Conservation (phyloP, 1,284 basidiomycete genomes). For the Leucoagaricus sp. region DNA sequence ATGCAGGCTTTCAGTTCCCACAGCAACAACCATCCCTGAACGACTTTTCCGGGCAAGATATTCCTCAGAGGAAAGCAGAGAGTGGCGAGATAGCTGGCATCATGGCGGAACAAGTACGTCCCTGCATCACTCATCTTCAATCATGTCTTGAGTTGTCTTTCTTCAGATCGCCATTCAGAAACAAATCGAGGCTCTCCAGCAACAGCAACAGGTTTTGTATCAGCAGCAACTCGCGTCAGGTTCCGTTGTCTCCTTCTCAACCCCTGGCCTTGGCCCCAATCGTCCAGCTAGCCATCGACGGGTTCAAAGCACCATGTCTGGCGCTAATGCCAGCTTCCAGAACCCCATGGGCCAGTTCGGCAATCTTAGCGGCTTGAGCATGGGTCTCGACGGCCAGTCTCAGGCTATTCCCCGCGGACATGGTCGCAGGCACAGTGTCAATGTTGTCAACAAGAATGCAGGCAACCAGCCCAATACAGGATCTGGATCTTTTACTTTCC, state of each 20-base stretch:
- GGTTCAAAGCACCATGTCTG: constrained; percentile 81
- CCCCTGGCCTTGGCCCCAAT: constrained; percentile 67
- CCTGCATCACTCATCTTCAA: not conserved
- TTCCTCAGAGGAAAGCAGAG: constrained; percentile 56
- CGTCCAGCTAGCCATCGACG: constrained; percentile 79
- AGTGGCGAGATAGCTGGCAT: constrained; percentile 81
- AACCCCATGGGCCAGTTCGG: constrained; percentile 72
- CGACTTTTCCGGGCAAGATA: constrained; percentile 41
- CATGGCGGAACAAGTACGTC: constrained; percentile 85
- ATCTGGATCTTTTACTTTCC: constrained; percentile 52
- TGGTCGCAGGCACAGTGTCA: constrained; percentile 92
- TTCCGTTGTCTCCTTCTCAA: constrained; percentile 71
- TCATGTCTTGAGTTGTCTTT: constrained; percentile 12
- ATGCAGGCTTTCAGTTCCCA: constrained; percentile 79
- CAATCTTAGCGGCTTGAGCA: constrained; percentile 52
- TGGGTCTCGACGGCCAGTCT: constrained; percentile 67
- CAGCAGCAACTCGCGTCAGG: constrained; percentile 84
- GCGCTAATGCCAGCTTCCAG: constrained; percentile 47
- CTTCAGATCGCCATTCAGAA: constrained; percentile 83
- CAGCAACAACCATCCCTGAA: constrained; percentile 59
- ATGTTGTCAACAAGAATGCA: constrained; percentile 77
- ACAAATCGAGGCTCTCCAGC: constrained; percentile 90
- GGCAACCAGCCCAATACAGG: constrained; percentile 45
- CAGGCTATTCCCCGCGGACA: constrained; percentile 79
- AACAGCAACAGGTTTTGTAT: constrained; percentile 86